Base-by-base conservation (phyloP, 257 asterid species). In the Solanum gracilifrons region DNA sequence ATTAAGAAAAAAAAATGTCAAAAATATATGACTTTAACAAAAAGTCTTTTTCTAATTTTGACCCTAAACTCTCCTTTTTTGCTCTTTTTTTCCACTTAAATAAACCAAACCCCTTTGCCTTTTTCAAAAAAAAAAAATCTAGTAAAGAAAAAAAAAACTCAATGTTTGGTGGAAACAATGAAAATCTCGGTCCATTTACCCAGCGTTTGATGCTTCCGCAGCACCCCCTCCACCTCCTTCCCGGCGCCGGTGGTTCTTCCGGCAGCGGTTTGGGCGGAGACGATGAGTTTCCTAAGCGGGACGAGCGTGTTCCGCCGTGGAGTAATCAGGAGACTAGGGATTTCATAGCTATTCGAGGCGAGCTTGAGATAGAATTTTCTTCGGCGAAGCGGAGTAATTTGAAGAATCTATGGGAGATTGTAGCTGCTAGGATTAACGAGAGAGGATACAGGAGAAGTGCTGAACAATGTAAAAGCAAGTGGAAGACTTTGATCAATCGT, bases 381-480 rank as follows among this genome's bases (percentile, higher is more conserved):
- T 83, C 86, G 4, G 51, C 92, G 0, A 89, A 91, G 87, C 87
- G 92, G 89, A 89, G 76, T 51, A 88, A 41, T 31, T 85, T 58
- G 71, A 86, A 87, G 83, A 75, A 87, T 35, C 72, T 92, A 92
- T 96, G 98, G 98, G 95, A 93, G 87, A 69, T 90, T 87, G 94
- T 93, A 82, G 91, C 93, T 8, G 85, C 74, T 13, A 90, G 91
- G 51, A 92, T 96, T 93, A 93, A 91, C 87, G 94, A 92, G 12
- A 92, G 89, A 88, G 82, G 84, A 68, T 92, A 76, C 15, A 82
- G 85, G 85, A 82, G 99, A 86, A 95, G 92, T 75, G 71, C 90
- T 84, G 94, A 94, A 80, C 99, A 93, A 89, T 96, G 98, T 90
- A 93, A 91, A 87, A 86, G 90, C 92, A 96, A 95, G 92, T 96